Evolutionary conservation across 805 yeast genomes (phyloP).

Genomic region (Myxozyma melibiosi): DNA sequence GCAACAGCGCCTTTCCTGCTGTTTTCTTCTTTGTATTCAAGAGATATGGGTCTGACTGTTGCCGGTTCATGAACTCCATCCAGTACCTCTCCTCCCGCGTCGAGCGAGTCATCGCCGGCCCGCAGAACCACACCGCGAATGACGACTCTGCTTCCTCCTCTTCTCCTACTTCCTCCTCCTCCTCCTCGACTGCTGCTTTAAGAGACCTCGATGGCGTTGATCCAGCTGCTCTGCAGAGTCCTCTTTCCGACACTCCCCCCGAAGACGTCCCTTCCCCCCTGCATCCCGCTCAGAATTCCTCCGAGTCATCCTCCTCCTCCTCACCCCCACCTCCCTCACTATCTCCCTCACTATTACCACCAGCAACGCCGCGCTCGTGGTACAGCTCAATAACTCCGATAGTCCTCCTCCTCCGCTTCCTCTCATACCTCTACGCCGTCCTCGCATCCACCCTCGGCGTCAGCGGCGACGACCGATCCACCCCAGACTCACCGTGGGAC

Average conservation of each 20-base stretch:
- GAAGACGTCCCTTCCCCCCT: neutral
- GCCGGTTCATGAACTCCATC: constrained; percentile 35
- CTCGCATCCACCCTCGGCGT: constrained; percentile 19
- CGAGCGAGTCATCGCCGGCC: constrained; percentile 31
- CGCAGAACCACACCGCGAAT: constrained; percentile 5
- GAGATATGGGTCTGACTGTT: no score
- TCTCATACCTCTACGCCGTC: constrained; percentile 1
- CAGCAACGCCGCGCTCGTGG: neutral
- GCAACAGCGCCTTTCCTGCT: neutral
- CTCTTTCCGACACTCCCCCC: neutral
- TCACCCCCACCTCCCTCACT: neutral
- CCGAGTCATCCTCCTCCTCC: neutral
- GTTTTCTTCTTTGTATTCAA: neutral
- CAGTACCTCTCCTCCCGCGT: constrained; percentile 32
- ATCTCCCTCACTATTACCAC: neutral
- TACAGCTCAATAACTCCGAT: constrained; percentile 11
- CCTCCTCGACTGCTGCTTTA: neutral
- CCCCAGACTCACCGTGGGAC: neutral
- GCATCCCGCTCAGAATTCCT: neutral
- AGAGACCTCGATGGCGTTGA: neutral
- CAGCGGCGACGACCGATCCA: constrained; percentile 11
- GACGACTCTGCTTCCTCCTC: neutral
- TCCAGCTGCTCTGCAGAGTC: constrained; percentile 5
- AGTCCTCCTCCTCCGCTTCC: constrained; percentile 1
- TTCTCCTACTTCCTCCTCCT: neutral